Percentiles rank a stretch among this genome's conserved stretches.
Evolutionary conservation across 1,284 basidiomycete genomes (phyloP).

Genomic region (Irpex sp.): DNA sequence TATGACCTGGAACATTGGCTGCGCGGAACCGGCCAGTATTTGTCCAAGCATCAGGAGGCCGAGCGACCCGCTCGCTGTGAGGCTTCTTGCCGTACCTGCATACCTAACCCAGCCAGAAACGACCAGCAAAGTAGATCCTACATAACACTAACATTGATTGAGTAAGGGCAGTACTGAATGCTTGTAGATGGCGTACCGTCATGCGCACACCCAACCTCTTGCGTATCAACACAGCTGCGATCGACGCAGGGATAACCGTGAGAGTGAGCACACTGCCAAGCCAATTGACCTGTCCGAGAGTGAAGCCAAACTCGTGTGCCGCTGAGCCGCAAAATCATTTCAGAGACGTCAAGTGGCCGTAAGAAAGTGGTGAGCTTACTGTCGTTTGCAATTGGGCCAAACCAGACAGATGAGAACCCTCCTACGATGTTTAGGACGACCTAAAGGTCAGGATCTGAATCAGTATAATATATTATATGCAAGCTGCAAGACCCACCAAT

Average conservation of each 20-base stretch:
- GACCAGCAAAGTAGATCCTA: conserved; percentile 50
- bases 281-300: conserved; percentile 72
- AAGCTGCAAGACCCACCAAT: conserved; percentile 40
- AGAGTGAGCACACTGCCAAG: conserved; percentile 63
- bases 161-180: not conserved
- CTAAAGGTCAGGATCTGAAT: conserved; percentile 29
- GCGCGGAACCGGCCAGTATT: conserved; percentile 51
- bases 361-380: conserved; percentile 34
- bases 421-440: conserved; percentile 56
- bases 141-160: conserved; percentile 38
- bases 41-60: conserved; percentile 66
- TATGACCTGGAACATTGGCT: conserved; percentile 69
- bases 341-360: too few relatives aligned
- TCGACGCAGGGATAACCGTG: conserved; percentile 57
- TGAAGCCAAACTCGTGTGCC: conserved; percentile 48
- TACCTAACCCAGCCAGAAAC: conserved; percentile 73
- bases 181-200: conserved; percentile 38
- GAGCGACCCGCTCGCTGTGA: conserved; percentile 49
- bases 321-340: not conserved
- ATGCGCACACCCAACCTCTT: conserved; percentile 55
- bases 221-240: conserved; percentile 53
- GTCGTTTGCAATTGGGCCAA: conserved; percentile 71
- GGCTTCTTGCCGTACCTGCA: conserved; percentile 54
- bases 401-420: conserved; percentile 69
- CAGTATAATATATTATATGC: not conserved